A percentile compares a stretch with the other conserved stretches of the same genome.
Conservation (phyloP, 2,329 filamentous ascomycete genomes). For the Pezicula rhizophila region DNA sequence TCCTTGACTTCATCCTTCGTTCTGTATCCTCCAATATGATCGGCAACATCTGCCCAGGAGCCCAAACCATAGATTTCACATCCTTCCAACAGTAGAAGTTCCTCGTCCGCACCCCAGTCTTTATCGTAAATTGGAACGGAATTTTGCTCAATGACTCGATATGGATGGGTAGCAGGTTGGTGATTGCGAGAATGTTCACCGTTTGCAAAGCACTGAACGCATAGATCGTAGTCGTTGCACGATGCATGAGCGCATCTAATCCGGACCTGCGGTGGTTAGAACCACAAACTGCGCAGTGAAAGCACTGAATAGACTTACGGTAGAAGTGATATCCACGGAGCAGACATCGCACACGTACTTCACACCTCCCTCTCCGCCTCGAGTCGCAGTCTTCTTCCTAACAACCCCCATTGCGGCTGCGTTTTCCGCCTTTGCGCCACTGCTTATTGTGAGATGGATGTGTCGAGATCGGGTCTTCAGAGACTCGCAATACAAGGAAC, state of each 20-base stretch:
- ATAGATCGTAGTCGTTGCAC: slow-evolving; percentile 94
- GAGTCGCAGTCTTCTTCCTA: slow-evolving; percentile 85
- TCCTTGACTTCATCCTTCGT: slow-evolving; percentile 93
- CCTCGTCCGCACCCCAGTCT: slow-evolving; percentile 97
- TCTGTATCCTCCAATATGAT: slow-evolving; percentile 93
- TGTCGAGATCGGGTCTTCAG: not conserved
- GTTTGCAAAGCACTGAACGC: slow-evolving; percentile 87
- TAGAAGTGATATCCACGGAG: slow-evolving; percentile 93
- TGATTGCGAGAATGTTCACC: slow-evolving; percentile 78
- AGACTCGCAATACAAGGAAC: not conserved
- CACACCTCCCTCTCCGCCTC: slow-evolving; percentile 79
- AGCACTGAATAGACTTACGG: slow-evolving; percentile 51
- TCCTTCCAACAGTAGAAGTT: slow-evolving; percentile 86
- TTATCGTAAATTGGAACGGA: slow-evolving; percentile 93
- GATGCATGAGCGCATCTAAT: slow-evolving; percentile 75
- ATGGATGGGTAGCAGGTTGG: slow-evolving; percentile 79
- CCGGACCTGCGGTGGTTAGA: slow-evolving; percentile 59
- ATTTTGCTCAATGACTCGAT: slow-evolving; percentile 94
- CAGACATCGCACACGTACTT: slow-evolving; percentile 98
- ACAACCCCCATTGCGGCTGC: slow-evolving; percentile 75
- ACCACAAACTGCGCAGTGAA: slow-evolving; percentile 2
- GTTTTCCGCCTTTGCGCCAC: not conserved
- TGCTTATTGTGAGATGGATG: too few species aligned
- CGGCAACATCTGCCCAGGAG: slow-evolving; percentile 95
- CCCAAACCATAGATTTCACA: slow-evolving; percentile 94